Conservation (phyloP, 805 yeast species). For the Starmerella bombi region DNA sequence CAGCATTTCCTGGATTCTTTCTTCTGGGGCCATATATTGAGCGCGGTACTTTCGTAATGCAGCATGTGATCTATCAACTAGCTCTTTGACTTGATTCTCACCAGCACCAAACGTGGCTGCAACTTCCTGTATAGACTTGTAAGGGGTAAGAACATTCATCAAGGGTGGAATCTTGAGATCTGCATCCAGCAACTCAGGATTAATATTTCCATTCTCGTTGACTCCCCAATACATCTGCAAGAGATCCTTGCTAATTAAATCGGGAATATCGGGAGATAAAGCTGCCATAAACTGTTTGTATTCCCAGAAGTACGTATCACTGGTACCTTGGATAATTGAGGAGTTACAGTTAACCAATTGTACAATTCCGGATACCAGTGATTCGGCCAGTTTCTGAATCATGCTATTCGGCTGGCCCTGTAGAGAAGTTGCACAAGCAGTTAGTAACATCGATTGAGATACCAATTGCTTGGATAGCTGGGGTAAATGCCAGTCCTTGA, state of each 20-base stretch:
- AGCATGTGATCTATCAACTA: conserved; percentile 21
- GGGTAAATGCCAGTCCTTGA: conserved; percentile 32
- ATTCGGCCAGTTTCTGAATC: conserved; percentile 15
- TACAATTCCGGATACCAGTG: conserved; percentile 10
- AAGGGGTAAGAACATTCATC: conserved; percentile 27
- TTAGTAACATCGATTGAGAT: conserved; percentile 29
- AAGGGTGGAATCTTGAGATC: conserved; percentile 22
- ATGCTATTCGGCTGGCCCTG: conserved; percentile 3
- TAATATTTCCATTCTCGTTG: conserved; percentile 29
- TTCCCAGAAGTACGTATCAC: conserved; percentile 26
- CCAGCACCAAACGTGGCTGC: conserved; percentile 27
- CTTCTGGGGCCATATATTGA: conserved; percentile 20
- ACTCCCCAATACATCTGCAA: conserved; percentile 29
- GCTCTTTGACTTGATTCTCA: conserved; percentile 14
- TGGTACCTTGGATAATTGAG: conserved; percentile 2
- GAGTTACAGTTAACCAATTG: not conserved
- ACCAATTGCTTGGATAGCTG: conserved; percentile 31
- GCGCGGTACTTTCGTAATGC: conserved; percentile 22
- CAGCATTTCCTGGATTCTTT: not conserved
- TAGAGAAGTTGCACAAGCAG: conserved; percentile 23
- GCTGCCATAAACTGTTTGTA: conserved; percentile 26
- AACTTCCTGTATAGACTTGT: conserved; percentile 22
- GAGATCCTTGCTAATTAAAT: conserved; percentile 26
- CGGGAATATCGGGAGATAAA: conserved; percentile 14
- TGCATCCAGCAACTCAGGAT: conserved; percentile 23